A percentile compares a stretch with the other conserved stretches of the same genome.
phyloP scores from a whole-genome alignment of 208 protist genomes.

The Zelonia costaricensis region DNA sequence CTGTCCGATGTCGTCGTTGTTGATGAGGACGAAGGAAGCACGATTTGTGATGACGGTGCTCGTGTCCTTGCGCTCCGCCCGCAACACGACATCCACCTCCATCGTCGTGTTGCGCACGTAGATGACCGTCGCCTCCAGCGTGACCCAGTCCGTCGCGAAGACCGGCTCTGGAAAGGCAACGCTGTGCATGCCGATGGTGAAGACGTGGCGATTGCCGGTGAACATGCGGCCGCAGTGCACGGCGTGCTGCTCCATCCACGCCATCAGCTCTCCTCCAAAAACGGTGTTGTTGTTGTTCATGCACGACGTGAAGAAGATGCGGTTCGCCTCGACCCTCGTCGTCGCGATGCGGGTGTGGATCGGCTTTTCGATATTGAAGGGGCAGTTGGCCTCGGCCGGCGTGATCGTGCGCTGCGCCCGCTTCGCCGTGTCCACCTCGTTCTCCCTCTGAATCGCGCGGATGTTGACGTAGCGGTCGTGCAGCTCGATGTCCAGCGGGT shows the following conservation, averaged over 20 bases:
- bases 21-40: conserved; percentile 86
- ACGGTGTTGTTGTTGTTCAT: conserved; percentile 94
- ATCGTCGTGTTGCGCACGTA: conserved; percentile 92
- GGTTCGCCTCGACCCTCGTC: conserved; percentile 63
- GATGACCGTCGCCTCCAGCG: conserved; percentile 78
- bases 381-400: conserved; percentile 51
- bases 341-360: conserved; percentile 53
- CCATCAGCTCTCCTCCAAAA: conserved; percentile 91
- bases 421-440: conserved; percentile 15
- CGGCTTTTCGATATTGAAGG: conserved; percentile 59
- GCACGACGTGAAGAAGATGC: conserved; percentile 86
- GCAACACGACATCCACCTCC: conserved; percentile 85
- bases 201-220: conserved; percentile 86
- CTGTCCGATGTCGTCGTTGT: conserved; percentile 86
- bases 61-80: conserved; percentile 57
- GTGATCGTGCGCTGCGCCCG: conserved; percentile 32
- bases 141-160: conserved; percentile 86
- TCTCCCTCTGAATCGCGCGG: conserved; percentile 44
- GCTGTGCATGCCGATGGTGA: conserved; percentile 89
- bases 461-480: conserved; percentile 65
- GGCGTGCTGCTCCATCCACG: conserved; percentile 92
- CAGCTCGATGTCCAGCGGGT: conserved; percentile 60
- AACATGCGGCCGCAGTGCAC: conserved; percentile 89
- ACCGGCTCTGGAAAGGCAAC: conserved; percentile 86
- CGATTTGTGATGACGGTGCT: conserved; percentile 72